A percentile compares a stretch with the other conserved stretches of the same genome.
Conservation (phyloP, 768 basidiomycete species). For the Pleurotus tuoliensis region DNA sequence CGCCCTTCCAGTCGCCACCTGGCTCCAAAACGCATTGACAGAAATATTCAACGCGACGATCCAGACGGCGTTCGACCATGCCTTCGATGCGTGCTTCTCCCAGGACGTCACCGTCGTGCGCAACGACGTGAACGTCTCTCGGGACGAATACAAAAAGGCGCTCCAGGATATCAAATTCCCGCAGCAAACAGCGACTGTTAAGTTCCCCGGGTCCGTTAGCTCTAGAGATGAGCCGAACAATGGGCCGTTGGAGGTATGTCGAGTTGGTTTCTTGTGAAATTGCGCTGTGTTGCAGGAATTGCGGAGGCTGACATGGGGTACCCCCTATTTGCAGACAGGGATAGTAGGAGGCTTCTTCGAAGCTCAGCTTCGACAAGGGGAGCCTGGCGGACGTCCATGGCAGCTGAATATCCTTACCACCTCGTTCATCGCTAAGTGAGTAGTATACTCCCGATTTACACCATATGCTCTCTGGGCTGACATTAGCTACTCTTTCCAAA, state of each 20-base stretch:
- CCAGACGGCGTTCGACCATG: conserved; percentile 25
- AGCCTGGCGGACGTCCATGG: conserved; percentile 1
- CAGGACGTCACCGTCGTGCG: conserved; percentile 28
- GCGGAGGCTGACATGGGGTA: not conserved
- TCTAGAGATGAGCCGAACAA: conserved; percentile 4
- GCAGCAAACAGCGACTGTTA: conserved; percentile 21
- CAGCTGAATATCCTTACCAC: conserved; percentile 8
- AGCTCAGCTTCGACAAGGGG: conserved; percentile 5
- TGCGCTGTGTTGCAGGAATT: not conserved
- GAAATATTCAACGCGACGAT: conserved; percentile 35
- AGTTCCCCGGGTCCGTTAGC: conserved; percentile 23
- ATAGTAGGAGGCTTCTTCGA: conserved; percentile 13
- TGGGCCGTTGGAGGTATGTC: conserved; percentile 6
- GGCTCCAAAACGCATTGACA: conserved; percentile 31
- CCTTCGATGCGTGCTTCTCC: conserved; percentile 38
- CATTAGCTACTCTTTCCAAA: not conserved
- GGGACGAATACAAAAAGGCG: conserved; percentile 34
- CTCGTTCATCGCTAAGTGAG: conserved; percentile 7
- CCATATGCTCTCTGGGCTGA: not conserved
- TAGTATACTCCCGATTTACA: not conserved
- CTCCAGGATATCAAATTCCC: conserved; percentile 21
- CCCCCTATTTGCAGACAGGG: conserved; percentile 12
- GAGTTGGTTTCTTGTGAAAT: not conserved
- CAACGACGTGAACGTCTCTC: conserved; percentile 34
- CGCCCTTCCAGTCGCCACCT: conserved; percentile 31